Percentiles rank a stretch among this genome's conserved stretches.
Evolutionary conservation across 176 grass and related monocot species (phyloP).

Genomic region (Carex cristatella): DNA sequence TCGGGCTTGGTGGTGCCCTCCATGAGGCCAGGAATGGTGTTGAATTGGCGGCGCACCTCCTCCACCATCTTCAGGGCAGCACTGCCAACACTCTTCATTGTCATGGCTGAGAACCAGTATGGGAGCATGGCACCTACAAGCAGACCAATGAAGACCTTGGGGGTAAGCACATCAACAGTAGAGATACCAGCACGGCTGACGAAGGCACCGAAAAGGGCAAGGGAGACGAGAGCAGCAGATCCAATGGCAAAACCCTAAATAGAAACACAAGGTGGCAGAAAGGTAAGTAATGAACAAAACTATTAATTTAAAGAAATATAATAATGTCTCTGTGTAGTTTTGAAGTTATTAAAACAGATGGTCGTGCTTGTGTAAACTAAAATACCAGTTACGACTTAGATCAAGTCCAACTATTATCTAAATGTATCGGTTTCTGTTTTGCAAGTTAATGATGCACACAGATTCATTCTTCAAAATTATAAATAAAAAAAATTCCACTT

Average conservation of each 20-base stretch:
- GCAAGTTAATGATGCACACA: background rate
- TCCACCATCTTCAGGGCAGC: constrained; percentile 89
- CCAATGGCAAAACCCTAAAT: constrained; percentile 85
- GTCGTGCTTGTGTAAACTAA: too few relatives aligned
- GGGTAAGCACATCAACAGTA: constrained; percentile 71
- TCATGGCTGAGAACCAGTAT: constrained; percentile 96
- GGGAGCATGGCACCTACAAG: constrained; percentile 93
- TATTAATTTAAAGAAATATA: background rate
- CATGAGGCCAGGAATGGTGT: constrained; percentile 71
- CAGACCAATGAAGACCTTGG: constrained; percentile 83
- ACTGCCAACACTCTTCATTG: constrained; percentile 88
- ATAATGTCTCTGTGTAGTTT: background rate
- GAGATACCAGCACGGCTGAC: constrained; percentile 71
- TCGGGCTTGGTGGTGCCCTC: constrained; percentile 72
- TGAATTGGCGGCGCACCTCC: constrained; percentile 93
- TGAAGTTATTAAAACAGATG: background rate
- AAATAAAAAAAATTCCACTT: background rate
- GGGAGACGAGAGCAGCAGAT: constrained; percentile 76
- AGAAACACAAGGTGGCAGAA: background rate
- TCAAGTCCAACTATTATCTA: background rate
- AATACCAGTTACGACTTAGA: background rate
- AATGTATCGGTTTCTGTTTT: background rate
- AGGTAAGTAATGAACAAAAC: background rate
- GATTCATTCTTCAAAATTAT: background rate
- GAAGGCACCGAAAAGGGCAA: constrained; percentile 78